These are phyloP conservation scores for Oidiodendron maius DNA, from an alignment of 495 filamentous ascomycete genomes.

Conservation along the genomic window DNA sequence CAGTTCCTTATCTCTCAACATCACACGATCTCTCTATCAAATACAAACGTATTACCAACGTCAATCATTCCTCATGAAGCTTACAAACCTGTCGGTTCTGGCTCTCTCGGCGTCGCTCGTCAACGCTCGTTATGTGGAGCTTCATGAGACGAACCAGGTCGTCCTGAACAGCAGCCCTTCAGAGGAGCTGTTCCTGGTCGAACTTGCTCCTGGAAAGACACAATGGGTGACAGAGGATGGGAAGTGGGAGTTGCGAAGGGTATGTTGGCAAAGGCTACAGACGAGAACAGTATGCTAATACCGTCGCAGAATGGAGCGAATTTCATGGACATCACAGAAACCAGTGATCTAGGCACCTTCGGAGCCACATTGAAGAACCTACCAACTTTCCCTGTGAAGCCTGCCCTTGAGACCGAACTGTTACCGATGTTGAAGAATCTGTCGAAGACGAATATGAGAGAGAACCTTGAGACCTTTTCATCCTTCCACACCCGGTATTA, in stretches of 20 bases:
- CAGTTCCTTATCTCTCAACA: too few species aligned
- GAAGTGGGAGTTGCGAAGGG: slow-evolving; percentile 85
- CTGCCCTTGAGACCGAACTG: slow-evolving; percentile 60
- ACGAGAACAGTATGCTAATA: neutral
- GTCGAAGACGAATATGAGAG: slow-evolving; percentile 69
- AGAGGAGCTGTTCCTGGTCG: slow-evolving; percentile 59
- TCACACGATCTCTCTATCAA: too few species aligned
- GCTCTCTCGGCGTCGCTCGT: slow-evolving; percentile 38
- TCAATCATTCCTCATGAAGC: slow-evolving; percentile 28
- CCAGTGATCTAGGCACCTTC: slow-evolving; percentile 47
- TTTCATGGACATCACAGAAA: slow-evolving; percentile 93
- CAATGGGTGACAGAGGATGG: slow-evolving; percentile 87
- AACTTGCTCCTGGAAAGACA: slow-evolving; percentile 79
- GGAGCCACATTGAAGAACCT: slow-evolving; percentile 34
- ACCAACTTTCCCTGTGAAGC: slow-evolving; percentile 61
- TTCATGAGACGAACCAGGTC: slow-evolving; percentile 35
- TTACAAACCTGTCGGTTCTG: slow-evolving; percentile 35
- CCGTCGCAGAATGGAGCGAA: slow-evolving; percentile 62
- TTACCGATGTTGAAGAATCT: slow-evolving; percentile 59
- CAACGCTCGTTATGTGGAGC: slow-evolving; percentile 45
- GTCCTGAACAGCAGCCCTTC: slow-evolving; percentile 23
- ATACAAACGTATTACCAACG: too few species aligned
- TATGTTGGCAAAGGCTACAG: slow-evolving; percentile 37
- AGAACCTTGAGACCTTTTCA: slow-evolving; percentile 72
- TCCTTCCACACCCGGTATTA: slow-evolving; percentile 87